Conservation (phyloP, 139 green algal species). For the Trebouxia sp. region DNA sequence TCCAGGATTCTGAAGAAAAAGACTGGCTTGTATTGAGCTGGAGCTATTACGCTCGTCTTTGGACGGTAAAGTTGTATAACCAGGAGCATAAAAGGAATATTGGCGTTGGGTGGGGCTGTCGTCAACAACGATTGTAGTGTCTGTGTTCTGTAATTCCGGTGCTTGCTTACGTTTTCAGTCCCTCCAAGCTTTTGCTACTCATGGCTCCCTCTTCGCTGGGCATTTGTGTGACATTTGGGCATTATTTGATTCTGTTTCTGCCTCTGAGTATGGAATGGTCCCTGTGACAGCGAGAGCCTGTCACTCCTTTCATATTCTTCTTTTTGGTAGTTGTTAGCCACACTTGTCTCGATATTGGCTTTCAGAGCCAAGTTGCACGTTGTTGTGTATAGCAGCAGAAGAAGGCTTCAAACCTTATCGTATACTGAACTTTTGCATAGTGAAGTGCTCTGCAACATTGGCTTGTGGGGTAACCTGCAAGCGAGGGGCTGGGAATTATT, state of each 20-base stretch:
- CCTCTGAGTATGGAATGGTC: neutral
- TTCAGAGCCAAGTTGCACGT: neutral
- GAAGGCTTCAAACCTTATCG: neutral
- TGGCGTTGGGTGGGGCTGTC: too few species aligned
- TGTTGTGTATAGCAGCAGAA: conserved; percentile 29
- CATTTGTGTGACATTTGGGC: conserved; percentile 8
- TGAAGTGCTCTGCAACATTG: neutral
- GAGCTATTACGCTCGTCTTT: too few species aligned
- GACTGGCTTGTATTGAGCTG: too few species aligned
- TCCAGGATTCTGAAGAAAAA: conserved; percentile 24
- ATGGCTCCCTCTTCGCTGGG: neutral
- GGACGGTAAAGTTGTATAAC: too few species aligned
- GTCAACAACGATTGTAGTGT: conserved; percentile 7
- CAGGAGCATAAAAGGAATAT: conserved; percentile 2
- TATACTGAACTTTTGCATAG: conserved; percentile 11
- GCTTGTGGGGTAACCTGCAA: neutral
- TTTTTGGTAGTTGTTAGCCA: conserved; percentile 19
- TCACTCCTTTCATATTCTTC: neutral
- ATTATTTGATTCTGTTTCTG: conserved; percentile 28
- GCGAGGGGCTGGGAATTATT: neutral
- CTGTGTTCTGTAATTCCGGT: conserved; percentile 1
- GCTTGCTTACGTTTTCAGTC: conserved; percentile 19
- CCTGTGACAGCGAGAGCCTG: neutral
- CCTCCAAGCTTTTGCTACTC: conserved; percentile 17
- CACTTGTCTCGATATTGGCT: neutral